Evolutionary conservation across 352 stramenopile genomes (phyloP).

Genomic region (Discostella stelligera): DNA sequence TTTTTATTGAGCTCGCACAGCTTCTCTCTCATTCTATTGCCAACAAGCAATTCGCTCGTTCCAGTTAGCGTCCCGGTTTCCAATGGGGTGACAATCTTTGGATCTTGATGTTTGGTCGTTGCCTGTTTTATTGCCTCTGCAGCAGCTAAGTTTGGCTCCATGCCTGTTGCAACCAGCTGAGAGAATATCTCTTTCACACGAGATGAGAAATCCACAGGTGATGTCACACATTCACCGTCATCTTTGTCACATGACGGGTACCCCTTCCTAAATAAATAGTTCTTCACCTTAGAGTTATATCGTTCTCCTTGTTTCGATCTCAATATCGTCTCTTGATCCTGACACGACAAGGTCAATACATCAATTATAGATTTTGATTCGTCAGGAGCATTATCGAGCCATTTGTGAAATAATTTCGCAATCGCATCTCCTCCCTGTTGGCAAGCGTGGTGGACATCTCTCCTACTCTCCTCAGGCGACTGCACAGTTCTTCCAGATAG

Average conservation of each 20-base stretch:
- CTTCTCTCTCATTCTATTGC: slow-evolving; percentile 5
- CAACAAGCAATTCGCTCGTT: neutral
- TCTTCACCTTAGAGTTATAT: slow-evolving; percentile 16
- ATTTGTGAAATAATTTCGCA: slow-evolving; percentile 57
- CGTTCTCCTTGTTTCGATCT: slow-evolving; percentile 8
- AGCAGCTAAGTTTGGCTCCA: slow-evolving; percentile 56
- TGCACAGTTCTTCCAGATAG: slow-evolving; percentile 68
- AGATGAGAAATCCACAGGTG: slow-evolving; percentile 26
- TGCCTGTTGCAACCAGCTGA: slow-evolving; percentile 49
- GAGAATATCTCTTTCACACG: slow-evolving; percentile 62
- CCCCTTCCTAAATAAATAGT: slow-evolving; percentile 25
- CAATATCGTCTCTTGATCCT: slow-evolving; percentile 37
- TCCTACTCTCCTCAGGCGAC: slow-evolving; percentile 43
- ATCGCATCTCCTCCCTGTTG: slow-evolving; percentile 62
- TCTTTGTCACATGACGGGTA: slow-evolving; percentile 8
- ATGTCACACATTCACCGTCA: slow-evolving; percentile 7
- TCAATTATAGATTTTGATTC: slow-evolving; percentile 66
- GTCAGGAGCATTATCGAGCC: slow-evolving; percentile 56
- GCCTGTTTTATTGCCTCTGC: slow-evolving; percentile 53
- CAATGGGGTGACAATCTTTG: neutral
- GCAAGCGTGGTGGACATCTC: slow-evolving; percentile 61
- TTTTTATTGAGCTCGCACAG: slow-evolving; percentile 27
- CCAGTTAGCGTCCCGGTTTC: slow-evolving; percentile 16
- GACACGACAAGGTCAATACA: slow-evolving; percentile 68
- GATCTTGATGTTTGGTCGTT: slow-evolving; percentile 11